Conservation (phyloP, 495 filamentous ascomycete species). For the Penicillium macrosclerotiorum region DNA sequence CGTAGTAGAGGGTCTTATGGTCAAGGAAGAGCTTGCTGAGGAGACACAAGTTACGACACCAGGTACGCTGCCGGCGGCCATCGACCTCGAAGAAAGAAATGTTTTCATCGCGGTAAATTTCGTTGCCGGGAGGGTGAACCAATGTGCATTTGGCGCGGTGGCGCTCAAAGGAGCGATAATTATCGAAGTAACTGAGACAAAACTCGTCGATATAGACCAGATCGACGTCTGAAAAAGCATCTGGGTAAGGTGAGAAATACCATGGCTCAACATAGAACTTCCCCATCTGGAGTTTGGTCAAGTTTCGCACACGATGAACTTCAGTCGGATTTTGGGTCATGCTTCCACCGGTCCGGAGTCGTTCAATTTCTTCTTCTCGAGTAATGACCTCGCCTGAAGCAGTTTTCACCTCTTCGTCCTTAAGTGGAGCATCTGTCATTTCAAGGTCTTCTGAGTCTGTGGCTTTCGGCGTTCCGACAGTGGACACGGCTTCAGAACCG, state of each 20-base stretch:
- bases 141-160: constrained; percentile 90
- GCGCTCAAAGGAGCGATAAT: constrained; percentile 71
- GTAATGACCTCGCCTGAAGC: constrained; percentile 55
- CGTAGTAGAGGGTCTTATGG: constrained; percentile 99
- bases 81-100: constrained; percentile 98
- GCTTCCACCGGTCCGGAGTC: constrained; percentile 85
- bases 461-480: constrained; percentile 51
- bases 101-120: constrained; percentile 93
- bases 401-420: constrained; percentile 35
- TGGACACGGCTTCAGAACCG: constrained; percentile 51
- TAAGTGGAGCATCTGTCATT: constrained; percentile 54
- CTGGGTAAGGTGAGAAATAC: constrained; percentile 98
- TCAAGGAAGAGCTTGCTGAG: constrained; percentile 95
- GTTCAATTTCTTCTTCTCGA: constrained; percentile 92
- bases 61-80: constrained; percentile 88
- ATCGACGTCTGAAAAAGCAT: constrained; percentile 80
- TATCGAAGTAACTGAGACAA: constrained; percentile 87
- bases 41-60: constrained; percentile 95
- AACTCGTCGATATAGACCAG: constrained; percentile 96
- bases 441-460: constrained; percentile 60
- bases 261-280: constrained; percentile 89
- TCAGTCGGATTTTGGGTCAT: constrained; percentile 99
- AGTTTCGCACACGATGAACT: constrained; percentile 92
- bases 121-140: constrained; percentile 91
- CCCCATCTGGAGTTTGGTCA: constrained; percentile 90